Evolutionary conservation across 2,329 filamentous ascomycete species (phyloP).

Genomic region (Colletotrichum cordylinicola): DNA sequence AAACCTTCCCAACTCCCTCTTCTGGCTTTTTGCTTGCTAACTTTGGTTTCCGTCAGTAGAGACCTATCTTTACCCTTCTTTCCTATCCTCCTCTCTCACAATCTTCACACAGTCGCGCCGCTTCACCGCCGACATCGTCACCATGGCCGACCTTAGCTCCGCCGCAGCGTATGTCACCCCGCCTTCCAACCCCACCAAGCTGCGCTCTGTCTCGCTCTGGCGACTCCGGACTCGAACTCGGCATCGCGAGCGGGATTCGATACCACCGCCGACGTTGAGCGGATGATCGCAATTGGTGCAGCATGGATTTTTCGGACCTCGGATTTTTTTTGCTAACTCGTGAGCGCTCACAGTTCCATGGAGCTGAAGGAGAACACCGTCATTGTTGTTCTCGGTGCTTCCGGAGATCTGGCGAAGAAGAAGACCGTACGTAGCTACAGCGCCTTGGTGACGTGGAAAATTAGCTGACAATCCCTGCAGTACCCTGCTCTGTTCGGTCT

Average conservation of each 20-base stretch:
- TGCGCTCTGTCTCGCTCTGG: background rate
- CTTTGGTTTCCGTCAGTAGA: slow-evolving; percentile 12
- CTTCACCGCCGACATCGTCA: slow-evolving; percentile 8
- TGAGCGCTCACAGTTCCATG: slow-evolving; percentile 65
- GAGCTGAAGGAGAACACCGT: slow-evolving; percentile 99
- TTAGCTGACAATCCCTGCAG: slow-evolving; percentile 51
- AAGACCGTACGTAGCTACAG: slow-evolving; percentile 75
- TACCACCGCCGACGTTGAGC: background rate
- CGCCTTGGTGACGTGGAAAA: background rate
- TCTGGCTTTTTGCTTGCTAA: slow-evolving; percentile 17
- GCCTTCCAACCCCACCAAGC: slow-evolving; percentile 22
- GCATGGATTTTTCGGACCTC: background rate
- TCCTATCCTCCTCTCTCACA: background rate
- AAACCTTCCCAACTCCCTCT: slow-evolving; percentile 20
- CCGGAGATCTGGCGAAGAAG: slow-evolving; percentile 98
- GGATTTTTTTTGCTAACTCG: slow-evolving; percentile 11
- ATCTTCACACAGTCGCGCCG: background rate
- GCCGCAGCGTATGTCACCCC: slow-evolving; percentile 28
- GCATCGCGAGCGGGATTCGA: background rate
- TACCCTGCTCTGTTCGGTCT: slow-evolving; percentile 97
- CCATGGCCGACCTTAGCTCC: slow-evolving; percentile 26
- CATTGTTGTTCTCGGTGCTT: slow-evolving; percentile 95
- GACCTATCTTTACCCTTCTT: background rate
- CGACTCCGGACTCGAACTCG: background rate
- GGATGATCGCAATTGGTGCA: background rate